phyloP scores from a whole-genome alignment of 1,284 basidiomycete species.

The Ganoderma meredithae region DNA sequence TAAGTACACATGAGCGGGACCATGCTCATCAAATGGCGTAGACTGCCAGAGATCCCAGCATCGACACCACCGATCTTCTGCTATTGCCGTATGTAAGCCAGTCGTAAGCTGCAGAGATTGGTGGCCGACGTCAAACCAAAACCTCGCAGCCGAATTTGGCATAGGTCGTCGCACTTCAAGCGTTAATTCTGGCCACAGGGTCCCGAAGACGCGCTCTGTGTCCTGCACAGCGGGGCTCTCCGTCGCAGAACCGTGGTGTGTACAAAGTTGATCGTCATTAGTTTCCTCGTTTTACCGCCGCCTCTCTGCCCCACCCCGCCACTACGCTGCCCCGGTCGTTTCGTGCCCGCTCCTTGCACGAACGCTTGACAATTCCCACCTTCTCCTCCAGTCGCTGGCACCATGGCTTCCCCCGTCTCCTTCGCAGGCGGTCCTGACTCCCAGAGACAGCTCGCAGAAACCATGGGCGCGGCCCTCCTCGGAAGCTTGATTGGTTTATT shows the following conservation, averaged over 20 bases:
- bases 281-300: background rate
- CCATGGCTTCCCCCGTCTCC: slow-evolving; percentile 2
- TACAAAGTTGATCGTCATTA: slow-evolving; percentile 1
- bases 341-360: slow-evolving; percentile 7
- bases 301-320: background rate
- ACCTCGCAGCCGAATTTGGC: background rate
- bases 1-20: no score
- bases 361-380: background rate
- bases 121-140: background rate
- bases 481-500: slow-evolving; percentile 29
- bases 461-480: slow-evolving; percentile 30
- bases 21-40: background rate
- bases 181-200: background rate
- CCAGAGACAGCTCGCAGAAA: slow-evolving; percentile 16
- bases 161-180: background rate
- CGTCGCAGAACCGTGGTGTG: background rate
- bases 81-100: background rate
- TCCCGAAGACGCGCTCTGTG: background rate
- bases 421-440: slow-evolving; percentile 3
- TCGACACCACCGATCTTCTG: background rate
- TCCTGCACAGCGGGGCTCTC: background rate
- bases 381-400: background rate
- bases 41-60: background rate
- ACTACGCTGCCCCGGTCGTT: background rate
- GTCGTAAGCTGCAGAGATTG: background rate